Evolutionary conservation across 2,329 filamentous ascomycete species (phyloP).

Genomic region (Ampelomyces quisqualis): DNA sequence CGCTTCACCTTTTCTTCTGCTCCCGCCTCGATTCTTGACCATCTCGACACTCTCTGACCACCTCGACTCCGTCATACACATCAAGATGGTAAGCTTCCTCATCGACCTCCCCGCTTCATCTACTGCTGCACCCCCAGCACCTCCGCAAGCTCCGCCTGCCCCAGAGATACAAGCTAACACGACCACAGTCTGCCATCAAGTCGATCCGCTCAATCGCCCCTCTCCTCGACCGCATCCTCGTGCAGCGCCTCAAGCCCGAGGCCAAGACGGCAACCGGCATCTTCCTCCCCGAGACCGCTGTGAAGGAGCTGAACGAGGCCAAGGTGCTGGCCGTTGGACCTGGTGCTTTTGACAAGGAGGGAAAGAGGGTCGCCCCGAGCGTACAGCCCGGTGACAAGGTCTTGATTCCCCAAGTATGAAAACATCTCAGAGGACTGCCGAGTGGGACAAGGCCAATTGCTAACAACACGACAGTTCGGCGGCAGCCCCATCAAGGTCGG

Average conservation of each 20-base stretch:
- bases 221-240: conserved; percentile 95
- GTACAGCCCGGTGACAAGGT: conserved; percentile 86
- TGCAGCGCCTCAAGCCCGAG: conserved; percentile 97
- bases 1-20: not conserved
- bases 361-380: conserved; percentile 81
- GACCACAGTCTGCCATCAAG: conserved; percentile 65
- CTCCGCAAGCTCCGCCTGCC: conserved; percentile 3
- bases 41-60: not conserved
- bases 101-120: not conserved
- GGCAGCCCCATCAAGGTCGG: conserved; percentile 95
- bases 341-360: conserved; percentile 81
- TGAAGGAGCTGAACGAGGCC: conserved; percentile 98
- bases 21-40: not conserved
- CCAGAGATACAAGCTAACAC: conserved; percentile 7
- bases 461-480: conserved; percentile 68
- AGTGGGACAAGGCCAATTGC: not conserved
- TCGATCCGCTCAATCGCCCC: conserved; percentile 93
- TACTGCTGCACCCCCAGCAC: conserved; percentile 1
- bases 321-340: conserved; percentile 95
- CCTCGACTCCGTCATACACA: not conserved
- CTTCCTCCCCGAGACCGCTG: conserved; percentile 93
- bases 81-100: conserved; percentile 20
- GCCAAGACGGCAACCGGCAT: conserved; percentile 94
- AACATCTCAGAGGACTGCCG: not conserved
- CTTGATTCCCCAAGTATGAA: conserved; percentile 84